Evolutionary conservation across 345 rosid species (phyloP).

Genomic region (Populus deltoides): DNA sequence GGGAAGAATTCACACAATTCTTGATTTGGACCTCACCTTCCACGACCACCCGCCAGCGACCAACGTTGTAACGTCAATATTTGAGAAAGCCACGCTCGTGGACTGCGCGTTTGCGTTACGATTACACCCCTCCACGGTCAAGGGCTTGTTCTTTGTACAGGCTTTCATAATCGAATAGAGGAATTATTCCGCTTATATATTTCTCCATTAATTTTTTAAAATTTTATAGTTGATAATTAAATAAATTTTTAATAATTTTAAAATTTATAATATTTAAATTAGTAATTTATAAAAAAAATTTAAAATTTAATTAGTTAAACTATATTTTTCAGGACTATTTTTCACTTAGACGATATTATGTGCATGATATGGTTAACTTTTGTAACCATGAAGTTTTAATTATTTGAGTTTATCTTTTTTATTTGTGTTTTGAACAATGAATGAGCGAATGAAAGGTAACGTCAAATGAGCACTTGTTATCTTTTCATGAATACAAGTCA

Average conservation of each 20-base stretch:
- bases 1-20: neutral
- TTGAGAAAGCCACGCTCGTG: constrained; percentile 30
- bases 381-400: neutral
- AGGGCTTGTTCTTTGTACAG: neutral
- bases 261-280: too few species aligned
- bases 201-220: too few species aligned
- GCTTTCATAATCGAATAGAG: neutral
- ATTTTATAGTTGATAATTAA: too few species aligned
- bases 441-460: neutral
- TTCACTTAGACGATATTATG: neutral
- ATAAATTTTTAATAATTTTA: too few species aligned
- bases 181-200: too few species aligned
- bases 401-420: neutral
- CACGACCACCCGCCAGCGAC: constrained; percentile 20
- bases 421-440: neutral
- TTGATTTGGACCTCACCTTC: neutral
- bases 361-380: neutral
- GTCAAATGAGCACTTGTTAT: neutral
- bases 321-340: rapidly evolving
- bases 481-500: neutral
- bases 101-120: constrained; percentile 44
- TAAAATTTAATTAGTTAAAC: rapidly evolving
- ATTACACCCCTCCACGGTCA: constrained; percentile 8
- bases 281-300: too few species aligned
- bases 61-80: constrained; percentile 14